phyloP scores from a whole-genome alignment of 169 alveolate species.

The Cryptosporidium felis region DNA sequence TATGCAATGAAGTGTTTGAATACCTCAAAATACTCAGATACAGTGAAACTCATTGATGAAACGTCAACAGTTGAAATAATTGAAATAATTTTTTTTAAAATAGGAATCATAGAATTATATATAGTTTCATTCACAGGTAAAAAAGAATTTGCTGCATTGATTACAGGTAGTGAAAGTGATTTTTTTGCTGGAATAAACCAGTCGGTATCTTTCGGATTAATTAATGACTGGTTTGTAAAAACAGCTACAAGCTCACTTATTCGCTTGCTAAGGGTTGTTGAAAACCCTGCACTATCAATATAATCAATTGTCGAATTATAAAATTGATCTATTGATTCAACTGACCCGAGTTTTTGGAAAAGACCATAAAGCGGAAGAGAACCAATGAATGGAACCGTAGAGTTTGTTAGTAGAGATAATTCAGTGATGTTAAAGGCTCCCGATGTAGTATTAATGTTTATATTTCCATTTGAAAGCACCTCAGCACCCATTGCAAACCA shows the following conservation, averaged over 20 bases:
- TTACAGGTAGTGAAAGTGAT: not conserved
- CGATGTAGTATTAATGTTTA: constrained; percentile 33
- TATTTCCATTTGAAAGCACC: constrained; percentile 61
- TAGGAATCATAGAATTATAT: constrained; percentile 33
- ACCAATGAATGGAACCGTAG: constrained; percentile 60
- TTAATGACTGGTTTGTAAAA: constrained; percentile 13
- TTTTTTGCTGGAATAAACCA: constrained; percentile 45
- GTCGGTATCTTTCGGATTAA: constrained; percentile 1
- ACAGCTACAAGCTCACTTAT: constrained; percentile 5
- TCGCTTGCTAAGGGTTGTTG: constrained; percentile 14
- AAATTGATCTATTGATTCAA: constrained; percentile 16
- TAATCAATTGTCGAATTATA: not conserved
- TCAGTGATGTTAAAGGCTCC: constrained; percentile 12
- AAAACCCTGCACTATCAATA: constrained; percentile 49
- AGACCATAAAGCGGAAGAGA: constrained; percentile 48
- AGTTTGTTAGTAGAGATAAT: constrained; percentile 21
- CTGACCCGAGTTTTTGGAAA: constrained; percentile 25
- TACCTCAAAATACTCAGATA: constrained; percentile 24
- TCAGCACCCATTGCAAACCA: constrained; percentile 59
- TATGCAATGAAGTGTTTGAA: constrained; percentile 18
- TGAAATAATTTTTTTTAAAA: not conserved
- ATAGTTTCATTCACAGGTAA: constrained; percentile 16
- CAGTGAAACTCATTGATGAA: constrained; percentile 28
- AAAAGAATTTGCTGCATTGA: constrained; percentile 20
- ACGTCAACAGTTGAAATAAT: not conserved